phyloP scores from a whole-genome alignment of 495 filamentous ascomycete species.

The Xylaria cubensis region DNA sequence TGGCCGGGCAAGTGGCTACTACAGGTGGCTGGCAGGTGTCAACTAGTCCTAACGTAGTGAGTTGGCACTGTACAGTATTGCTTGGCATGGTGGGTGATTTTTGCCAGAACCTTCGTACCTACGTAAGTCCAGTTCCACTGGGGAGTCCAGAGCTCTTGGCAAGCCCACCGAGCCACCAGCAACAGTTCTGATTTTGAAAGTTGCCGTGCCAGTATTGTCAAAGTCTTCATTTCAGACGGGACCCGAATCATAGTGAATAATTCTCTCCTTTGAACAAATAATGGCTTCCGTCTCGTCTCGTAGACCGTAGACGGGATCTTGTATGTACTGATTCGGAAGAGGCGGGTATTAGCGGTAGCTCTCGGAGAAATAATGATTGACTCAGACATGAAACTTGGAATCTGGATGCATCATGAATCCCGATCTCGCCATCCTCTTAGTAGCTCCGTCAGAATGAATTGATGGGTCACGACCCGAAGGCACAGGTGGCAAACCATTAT shows the following conservation, averaged over 20 bases:
- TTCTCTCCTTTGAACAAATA: background rate
- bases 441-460: background rate
- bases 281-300: background rate
- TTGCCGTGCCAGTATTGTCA: too few species aligned
- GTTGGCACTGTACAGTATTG: too few species aligned
- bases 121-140: background rate
- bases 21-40: too few species aligned
- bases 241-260: background rate
- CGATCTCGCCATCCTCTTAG: background rate
- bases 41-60: too few species aligned
- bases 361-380: background rate
- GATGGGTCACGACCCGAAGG: background rate
- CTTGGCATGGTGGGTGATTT: too few species aligned
- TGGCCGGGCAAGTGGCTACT: too few species aligned
- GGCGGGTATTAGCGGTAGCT: background rate
- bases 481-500: background rate
- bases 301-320: background rate
- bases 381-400: background rate
- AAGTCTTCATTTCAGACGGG: background rate
- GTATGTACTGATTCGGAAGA: background rate
- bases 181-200: background rate
- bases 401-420: background rate
- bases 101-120: too few species aligned
- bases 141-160: conserved; percentile 17
- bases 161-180: conserved; percentile 4